These are phyloP conservation scores for Hortaea werneckii DNA, from an alignment of 2,329 filamentous ascomycete species.

Conservation along the genomic window DNA sequence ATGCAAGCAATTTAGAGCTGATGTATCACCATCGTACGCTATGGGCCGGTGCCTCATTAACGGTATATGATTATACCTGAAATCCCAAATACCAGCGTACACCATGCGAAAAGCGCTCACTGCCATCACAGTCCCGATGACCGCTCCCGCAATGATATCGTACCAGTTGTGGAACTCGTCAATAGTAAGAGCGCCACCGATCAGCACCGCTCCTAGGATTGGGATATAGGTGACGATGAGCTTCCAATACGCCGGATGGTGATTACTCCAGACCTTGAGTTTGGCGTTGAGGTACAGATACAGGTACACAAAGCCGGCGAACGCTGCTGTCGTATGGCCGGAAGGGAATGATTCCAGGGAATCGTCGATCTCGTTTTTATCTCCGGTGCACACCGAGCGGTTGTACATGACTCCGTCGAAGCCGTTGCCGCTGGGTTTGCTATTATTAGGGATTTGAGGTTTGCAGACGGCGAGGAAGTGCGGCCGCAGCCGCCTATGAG, in stretches of 20 bases:
- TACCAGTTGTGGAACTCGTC: slow-evolving; percentile 69
- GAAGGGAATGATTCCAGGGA: slow-evolving; percentile 61
- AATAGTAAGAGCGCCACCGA: slow-evolving; percentile 60
- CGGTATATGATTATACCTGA: slow-evolving; percentile 56
- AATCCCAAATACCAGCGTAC: slow-evolving; percentile 60
- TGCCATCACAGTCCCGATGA: slow-evolving; percentile 56
- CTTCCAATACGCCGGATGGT: slow-evolving; percentile 67
- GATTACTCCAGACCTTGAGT: slow-evolving; percentile 64
- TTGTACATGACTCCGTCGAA: slow-evolving; percentile 57
- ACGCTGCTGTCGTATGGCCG: slow-evolving; percentile 64
- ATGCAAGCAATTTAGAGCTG: background rate
- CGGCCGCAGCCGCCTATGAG: slow-evolving; percentile 63
- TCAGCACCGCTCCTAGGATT: slow-evolving; percentile 56
- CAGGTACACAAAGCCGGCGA: slow-evolving; percentile 60
- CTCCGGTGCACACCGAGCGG: slow-evolving; percentile 58
- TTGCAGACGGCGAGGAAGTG: slow-evolving; percentile 63
- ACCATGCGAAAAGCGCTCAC: slow-evolving; percentile 57
- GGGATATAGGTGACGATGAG: slow-evolving; percentile 54
- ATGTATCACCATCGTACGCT: background rate
- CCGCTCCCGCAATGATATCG: slow-evolving; percentile 55
- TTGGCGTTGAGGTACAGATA: slow-evolving; percentile 69
- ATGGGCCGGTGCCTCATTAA: slow-evolving; percentile 40
- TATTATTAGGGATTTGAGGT: slow-evolving; percentile 40
- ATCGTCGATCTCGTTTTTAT: slow-evolving; percentile 55
- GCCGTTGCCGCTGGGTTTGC: slow-evolving; percentile 39